Percentiles rank a stretch among this genome's conserved stretches.
These are phyloP conservation scores for Ceratopteris richardii DNA, from an alignment of 75 land plant genomes.

Conservation along the genomic window DNA sequence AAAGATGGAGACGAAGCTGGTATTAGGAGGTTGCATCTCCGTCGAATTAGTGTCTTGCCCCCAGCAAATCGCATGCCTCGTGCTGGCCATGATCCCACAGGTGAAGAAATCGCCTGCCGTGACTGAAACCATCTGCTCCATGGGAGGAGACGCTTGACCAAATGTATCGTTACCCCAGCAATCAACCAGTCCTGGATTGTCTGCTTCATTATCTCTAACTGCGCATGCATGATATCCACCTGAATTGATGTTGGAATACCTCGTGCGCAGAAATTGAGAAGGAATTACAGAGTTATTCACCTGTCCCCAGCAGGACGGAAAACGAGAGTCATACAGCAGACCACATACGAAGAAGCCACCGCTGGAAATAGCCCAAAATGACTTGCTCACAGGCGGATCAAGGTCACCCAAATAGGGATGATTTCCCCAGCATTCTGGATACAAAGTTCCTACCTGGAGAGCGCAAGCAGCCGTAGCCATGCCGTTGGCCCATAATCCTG, in stretches of 20 bases:
- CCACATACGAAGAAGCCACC: slow-evolving; percentile 73
- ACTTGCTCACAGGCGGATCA: background rate
- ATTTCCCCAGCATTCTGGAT: slow-evolving; percentile 4
- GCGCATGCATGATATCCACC: slow-evolving; percentile 92
- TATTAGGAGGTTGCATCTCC: background rate
- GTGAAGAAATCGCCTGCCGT: slow-evolving; percentile 10
- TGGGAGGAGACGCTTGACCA: background rate
- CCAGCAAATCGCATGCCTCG: slow-evolving; percentile 6
- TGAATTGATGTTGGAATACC: slow-evolving; percentile 38
- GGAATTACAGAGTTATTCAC: slow-evolving; percentile 31
- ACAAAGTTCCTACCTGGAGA: slow-evolving; percentile 1
- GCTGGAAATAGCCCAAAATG: slow-evolving; percentile 24
- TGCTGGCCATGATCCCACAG: slow-evolving; percentile 2
- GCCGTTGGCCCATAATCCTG: slow-evolving; percentile 7
- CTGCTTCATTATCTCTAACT: slow-evolving; percentile 17
- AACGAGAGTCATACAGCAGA: slow-evolving; percentile 27
- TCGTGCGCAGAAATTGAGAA: slow-evolving; percentile 24
- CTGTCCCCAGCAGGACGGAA: slow-evolving; percentile 85
- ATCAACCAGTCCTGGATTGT: slow-evolving; percentile 11
- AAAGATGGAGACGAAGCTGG: slow-evolving; percentile 1
- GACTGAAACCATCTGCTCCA: background rate
- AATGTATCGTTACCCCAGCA: slow-evolving; percentile 63
- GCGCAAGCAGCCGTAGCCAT: slow-evolving; percentile 3
- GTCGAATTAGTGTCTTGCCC: slow-evolving; percentile 4
- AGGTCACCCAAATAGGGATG: background rate